Evolutionary conservation across 1,284 basidiomycete genomes (phyloP), one percentile per base, ranked within the genome.

Genomic region (Moniliophthora roreri): DNA sequence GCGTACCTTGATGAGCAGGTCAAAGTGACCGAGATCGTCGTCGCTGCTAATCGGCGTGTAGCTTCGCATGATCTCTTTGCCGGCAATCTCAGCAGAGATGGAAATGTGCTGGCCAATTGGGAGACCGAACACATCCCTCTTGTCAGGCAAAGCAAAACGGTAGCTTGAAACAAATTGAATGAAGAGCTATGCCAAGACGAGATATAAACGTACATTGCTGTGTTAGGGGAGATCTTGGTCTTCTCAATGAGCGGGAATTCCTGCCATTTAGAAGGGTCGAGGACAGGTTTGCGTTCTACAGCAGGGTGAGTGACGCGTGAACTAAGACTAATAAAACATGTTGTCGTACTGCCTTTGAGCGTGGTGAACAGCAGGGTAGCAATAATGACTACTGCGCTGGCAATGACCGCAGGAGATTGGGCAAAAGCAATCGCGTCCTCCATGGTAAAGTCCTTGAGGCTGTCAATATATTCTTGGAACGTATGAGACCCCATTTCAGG

Each of bases 31-130:
- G 51, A 80, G 81, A 74, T 98, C 89, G 58, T 96, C 91, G 67
- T 98, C 92, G 63, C 89, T 89, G 66, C 89, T 93, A 26, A 93
- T 93, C 45, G 96, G 96, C 10, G 96, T 99, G 77, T 99, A 99
- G 69, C 87, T 93, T 54, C 96, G 85, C 68, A 87, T 82, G 65
- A 99, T 79, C 40, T 88, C 80, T 77, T 98, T 98, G 64, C 93
- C 96, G 62, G 89, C 81, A 62, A 99, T 93, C 58, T 92, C 87
- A 37, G 96, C 95, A 48, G 87, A 84, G 45, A 99, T 80, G 49
- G 91, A 90, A 64, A 99, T 93, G 78, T 99, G 96, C 75, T 98
- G 95, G 54, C 96, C 97, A 64, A 95, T 89, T 49, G 97, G 96
- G 5, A 99, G 85, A 54, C 95, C 95, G 13, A 99, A 87, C 51